Conservation (phyloP, 768 basidiomycete genomes). For the Roridomyces roridus region DNA sequence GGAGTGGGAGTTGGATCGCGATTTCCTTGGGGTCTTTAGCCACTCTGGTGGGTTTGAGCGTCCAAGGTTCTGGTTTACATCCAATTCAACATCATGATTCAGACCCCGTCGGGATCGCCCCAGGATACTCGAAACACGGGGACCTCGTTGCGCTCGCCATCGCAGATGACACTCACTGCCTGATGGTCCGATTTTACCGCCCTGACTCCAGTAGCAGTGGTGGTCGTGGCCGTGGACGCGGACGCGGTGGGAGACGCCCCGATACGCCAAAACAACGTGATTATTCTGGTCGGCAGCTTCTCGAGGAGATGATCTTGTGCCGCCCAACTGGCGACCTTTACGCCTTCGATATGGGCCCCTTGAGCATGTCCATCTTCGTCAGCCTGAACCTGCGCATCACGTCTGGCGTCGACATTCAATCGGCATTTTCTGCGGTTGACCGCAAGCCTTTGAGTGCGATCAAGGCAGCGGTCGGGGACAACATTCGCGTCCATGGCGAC, state of each 20-base stretch:
- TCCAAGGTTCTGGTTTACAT: not conserved
- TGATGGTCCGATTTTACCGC: conserved; percentile 23
- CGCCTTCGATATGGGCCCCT: conserved; percentile 59
- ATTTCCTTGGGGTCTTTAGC: conserved; percentile 37
- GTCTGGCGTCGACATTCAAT: conserved; percentile 65
- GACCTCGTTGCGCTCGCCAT: conserved; percentile 54
- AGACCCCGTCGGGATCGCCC: conserved; percentile 55
- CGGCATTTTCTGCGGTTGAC: conserved; percentile 45
- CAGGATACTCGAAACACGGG: conserved; percentile 51
- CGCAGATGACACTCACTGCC: conserved; percentile 41
- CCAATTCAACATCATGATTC: not conserved
- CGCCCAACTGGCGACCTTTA: conserved; percentile 49
- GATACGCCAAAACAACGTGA: conserved; percentile 16
- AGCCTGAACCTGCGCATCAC: conserved; percentile 49
- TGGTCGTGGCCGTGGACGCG: conserved; percentile 10
- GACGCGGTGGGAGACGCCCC: not conserved
- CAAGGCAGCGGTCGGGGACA: conserved; percentile 45
- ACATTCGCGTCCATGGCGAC: conserved; percentile 39
- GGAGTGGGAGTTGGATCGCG: conserved; percentile 31
- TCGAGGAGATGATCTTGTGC: conserved; percentile 52
- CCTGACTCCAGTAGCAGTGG: conserved; percentile 25
- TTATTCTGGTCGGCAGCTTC: conserved; percentile 31
- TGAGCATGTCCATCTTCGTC: conserved; percentile 54
- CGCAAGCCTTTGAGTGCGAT: conserved; percentile 51
- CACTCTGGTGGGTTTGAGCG: conserved; percentile 27